Percentiles rank a stretch among this genome's conserved stretches.
These are phyloP conservation scores for Volvariella volvacea DNA, from an alignment of 1,284 basidiomycete genomes.

Conservation along the genomic window DNA sequence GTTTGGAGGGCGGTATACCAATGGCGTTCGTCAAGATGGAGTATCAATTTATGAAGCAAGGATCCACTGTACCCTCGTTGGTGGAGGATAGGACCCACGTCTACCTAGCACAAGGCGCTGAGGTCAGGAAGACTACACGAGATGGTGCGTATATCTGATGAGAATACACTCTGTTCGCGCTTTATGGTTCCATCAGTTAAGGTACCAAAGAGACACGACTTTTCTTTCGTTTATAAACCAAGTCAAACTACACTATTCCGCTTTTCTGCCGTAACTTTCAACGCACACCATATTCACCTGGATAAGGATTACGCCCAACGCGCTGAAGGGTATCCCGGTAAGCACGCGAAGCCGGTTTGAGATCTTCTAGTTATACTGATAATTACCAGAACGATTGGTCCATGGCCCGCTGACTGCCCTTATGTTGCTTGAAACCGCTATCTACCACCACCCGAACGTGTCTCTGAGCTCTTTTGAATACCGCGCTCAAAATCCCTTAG, in stretches of 20 bases:
- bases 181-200: no score
- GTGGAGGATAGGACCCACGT: constrained; percentile 72
- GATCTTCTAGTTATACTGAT: constrained; percentile 3
- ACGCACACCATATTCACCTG: constrained; percentile 69
- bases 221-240: constrained; percentile 61
- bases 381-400: constrained; percentile 59
- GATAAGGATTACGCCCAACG: constrained; percentile 63
- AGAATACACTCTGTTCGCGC: background rate
- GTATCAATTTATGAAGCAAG: constrained; percentile 40
- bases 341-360: constrained; percentile 13
- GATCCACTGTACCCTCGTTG: constrained; percentile 38
- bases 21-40: constrained; percentile 78
- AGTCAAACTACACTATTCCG: constrained; percentile 71
- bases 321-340: constrained; percentile 72
- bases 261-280: constrained; percentile 80
- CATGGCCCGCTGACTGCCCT: constrained; percentile 79
- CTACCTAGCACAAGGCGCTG: constrained; percentile 41
- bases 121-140: constrained; percentile 21
- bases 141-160: constrained; percentile 30
- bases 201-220: constrained; percentile 44
- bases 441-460: constrained; percentile 37
- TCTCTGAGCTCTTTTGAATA: constrained; percentile 57
- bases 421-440: constrained; percentile 63
- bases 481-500: constrained; percentile 67
- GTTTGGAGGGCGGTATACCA: constrained; percentile 44